Base-by-base conservation (phyloP, 2,329 filamentous ascomycete genomes). In the Colletotrichum spinosum region DNA sequence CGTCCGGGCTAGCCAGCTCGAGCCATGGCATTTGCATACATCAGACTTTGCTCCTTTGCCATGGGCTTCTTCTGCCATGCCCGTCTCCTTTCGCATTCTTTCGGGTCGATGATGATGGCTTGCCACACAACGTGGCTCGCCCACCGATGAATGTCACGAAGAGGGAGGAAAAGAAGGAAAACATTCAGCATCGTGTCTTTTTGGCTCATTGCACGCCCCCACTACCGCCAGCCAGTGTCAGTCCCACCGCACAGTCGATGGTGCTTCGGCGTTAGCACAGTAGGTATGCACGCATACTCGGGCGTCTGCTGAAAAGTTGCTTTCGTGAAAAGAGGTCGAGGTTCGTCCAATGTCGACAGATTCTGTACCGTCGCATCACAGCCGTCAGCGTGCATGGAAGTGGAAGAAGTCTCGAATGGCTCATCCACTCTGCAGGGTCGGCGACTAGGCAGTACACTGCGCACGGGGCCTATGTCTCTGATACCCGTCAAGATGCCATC, bases 61-160 rank as follows among this genome's bases (percentile, higher is more conserved):
- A 25, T 25, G 25, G 25, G 25, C 25, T 37, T n/a, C 37, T 9
- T 38, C 12, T 17, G 12, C 33, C 48, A 15, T 49, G 15, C 25
- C 34, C 10, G 11, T 51, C 15, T 25, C 34, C 41, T 37, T 57
- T 25, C 35, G 15, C 45, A 34, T 37, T 7, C 38, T 17, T 25
- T 42, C 37, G 42, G 25, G 25, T 25, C 25, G 37, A 49, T 11
- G 25, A 15, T 44, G 53, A 51, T 37, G 58, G 58, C 58, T 49
- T 41, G 58, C 52, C 62, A 62, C 58, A 65, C 56, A 65, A 65
- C 62, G 62, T 65, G 62, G 57, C 33, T 61, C 44, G 51, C 13
- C 46, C 42, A 41, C 25, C 25, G 42, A 42, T 42, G 25, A 5
- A 25, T 25, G 25, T 25, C 25, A 25, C 4, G 25, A 5, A 25